Percentiles rank a stretch among this genome's conserved stretches.
Conservation (phyloP, 2,329 filamentous ascomycete species). For the Sporothrix variecibatus region DNA sequence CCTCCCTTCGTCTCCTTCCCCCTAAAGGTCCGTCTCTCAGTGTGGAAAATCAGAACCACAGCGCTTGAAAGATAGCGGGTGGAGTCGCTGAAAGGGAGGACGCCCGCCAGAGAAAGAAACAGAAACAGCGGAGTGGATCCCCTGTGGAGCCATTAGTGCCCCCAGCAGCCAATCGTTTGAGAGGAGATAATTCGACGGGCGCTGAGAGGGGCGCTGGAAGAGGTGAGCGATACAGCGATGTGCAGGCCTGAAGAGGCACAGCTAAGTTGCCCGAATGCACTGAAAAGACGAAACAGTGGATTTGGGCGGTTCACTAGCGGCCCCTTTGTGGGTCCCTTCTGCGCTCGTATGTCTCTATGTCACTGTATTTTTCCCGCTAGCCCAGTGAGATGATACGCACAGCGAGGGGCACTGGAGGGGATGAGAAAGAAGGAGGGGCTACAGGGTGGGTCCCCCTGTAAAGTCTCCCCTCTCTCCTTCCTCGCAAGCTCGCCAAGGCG, state of each 20-base stretch:
- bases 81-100: constrained; percentile 8
- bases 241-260: background rate
- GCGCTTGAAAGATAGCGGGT: background rate
- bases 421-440: background rate
- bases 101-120: background rate
- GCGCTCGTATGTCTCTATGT: background rate
- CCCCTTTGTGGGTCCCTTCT: constrained; percentile 7
- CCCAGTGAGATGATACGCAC: constrained; percentile 8
- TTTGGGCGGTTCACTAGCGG: background rate
- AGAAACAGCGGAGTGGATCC: background rate
- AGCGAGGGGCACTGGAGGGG: background rate
- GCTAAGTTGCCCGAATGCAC: background rate
- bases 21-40: background rate
- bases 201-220: background rate
- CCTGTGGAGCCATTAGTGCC: background rate
- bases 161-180: background rate
- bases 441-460: constrained; percentile 5
- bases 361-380: background rate
- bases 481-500: constrained; percentile 6
- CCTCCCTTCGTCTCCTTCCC: background rate
- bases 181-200: background rate
- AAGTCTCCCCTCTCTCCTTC: background rate
- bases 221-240: background rate
- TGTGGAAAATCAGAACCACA: background rate
- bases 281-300: background rate